phyloP scores from a whole-genome alignment of 352 stramenopile genomes.

The Bremia lactucae region DNA sequence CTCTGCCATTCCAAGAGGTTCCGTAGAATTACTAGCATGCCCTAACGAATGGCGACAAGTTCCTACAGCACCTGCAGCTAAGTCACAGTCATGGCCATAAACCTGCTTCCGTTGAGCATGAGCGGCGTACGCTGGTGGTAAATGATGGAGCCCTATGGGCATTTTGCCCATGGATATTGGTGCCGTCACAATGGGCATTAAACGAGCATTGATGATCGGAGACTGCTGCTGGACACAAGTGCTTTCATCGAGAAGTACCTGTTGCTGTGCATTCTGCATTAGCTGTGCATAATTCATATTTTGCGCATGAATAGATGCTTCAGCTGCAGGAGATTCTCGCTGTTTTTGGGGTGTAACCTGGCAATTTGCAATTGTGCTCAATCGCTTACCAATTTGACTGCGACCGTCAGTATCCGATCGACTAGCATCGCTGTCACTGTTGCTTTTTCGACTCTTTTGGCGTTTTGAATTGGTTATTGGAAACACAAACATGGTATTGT shows the following conservation, averaged over 20 bases:
- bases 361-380: slow-evolving; percentile 13
- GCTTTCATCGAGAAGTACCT: slow-evolving; percentile 7
- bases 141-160: slow-evolving; percentile 16
- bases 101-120: slow-evolving; percentile 15
- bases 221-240: slow-evolving; percentile 6
- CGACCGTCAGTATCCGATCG: slow-evolving; percentile 20
- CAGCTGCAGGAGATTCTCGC: slow-evolving; percentile 3
- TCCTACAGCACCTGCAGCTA: slow-evolving; percentile 23
- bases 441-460: slow-evolving; percentile 18
- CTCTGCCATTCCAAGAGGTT: slow-evolving; percentile 22
- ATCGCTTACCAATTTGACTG: slow-evolving; percentile 20
- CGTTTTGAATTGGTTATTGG: slow-evolving; percentile 55
- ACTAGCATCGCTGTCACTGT: slow-evolving; percentile 34
- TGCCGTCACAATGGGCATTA: slow-evolving; percentile 7
- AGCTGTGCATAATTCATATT: slow-evolving; percentile 21
- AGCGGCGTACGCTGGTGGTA: slow-evolving; percentile 18
- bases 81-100: slow-evolving; percentile 16
- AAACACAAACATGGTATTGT: slow-evolving; percentile 73
- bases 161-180: slow-evolving; percentile 6
- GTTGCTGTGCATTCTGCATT: slow-evolving; percentile 20
- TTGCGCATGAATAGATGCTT: slow-evolving; percentile 2
- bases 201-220: slow-evolving; percentile 5
- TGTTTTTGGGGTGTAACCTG: slow-evolving; percentile 8
- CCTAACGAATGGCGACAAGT: slow-evolving; percentile 30
- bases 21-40: slow-evolving; percentile 12